Conservation (phyloP, 106 monocot species). For the Allium sativum region DNA sequence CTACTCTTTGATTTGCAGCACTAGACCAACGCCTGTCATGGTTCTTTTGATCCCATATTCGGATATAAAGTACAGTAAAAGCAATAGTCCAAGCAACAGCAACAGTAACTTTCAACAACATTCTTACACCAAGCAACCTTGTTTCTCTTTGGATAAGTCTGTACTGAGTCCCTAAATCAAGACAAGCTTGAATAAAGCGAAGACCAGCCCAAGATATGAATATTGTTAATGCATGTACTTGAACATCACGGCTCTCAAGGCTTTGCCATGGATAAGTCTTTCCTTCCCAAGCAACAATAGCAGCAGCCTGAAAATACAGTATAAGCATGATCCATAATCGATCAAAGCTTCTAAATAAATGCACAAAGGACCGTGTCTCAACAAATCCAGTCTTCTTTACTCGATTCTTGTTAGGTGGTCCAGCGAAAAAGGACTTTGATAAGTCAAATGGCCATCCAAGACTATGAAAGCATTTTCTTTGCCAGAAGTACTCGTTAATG, state of each 20-base stretch:
- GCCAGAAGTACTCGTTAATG: conserved; percentile 94
- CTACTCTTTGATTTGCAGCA: conserved; percentile 33
- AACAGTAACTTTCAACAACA: conserved; percentile 58
- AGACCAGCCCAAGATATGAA: conserved; percentile 87
- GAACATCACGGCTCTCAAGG: conserved; percentile 41
- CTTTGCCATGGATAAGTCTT: conserved; percentile 46
- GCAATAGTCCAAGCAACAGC: conserved; percentile 43
- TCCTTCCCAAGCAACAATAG: conserved; percentile 78
- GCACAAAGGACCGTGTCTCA: conserved; percentile 80
- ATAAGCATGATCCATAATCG: conserved; percentile 93
- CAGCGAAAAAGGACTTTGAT: conserved; percentile 55
- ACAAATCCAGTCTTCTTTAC: conserved; percentile 95
- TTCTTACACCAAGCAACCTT: conserved; percentile 45
- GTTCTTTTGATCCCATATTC: conserved; percentile 57
- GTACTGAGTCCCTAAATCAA: conserved; percentile 74
- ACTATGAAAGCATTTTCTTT: conserved; percentile 38
- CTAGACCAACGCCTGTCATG: conserved; percentile 45
- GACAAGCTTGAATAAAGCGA: conserved; percentile 54
- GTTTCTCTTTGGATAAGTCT: conserved; percentile 56
- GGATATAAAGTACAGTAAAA: conserved; percentile 49
- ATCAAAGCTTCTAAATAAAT: conserved; percentile 84
- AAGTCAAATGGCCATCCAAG: conserved; percentile 72
- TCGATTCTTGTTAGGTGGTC: conserved; percentile 28
- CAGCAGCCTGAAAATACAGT: conserved; percentile 75
- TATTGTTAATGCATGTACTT: conserved; percentile 45